These are phyloP conservation scores for Abelmoschus esculentus DNA, from an alignment of 345 rosid genomes.

Conservation along the genomic window DNA sequence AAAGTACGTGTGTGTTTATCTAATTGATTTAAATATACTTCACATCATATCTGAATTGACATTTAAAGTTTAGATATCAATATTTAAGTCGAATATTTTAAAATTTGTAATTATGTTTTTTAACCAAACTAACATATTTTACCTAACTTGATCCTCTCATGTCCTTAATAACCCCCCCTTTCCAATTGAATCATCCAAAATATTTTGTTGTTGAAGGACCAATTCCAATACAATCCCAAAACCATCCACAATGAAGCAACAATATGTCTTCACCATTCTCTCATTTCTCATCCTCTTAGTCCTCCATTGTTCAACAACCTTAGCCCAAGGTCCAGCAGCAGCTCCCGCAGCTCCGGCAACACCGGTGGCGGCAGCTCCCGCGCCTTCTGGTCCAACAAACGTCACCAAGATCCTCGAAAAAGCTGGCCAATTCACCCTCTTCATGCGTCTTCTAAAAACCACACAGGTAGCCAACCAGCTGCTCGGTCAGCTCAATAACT, in stretches of 20 bases:
- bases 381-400: slow-evolving; percentile 37
- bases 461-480: slow-evolving; percentile 41
- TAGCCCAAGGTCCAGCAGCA: slow-evolving; percentile 19
- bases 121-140: no score
- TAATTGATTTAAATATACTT: no score
- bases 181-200: no score
- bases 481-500: slow-evolving; percentile 33
- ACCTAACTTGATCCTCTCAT: no score
- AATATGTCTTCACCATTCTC: slow-evolving; percentile 2
- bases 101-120: no score
- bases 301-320: slow-evolving; percentile 18
- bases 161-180: no score
- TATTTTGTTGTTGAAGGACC: no score
- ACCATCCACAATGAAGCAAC: slow-evolving; percentile 9
- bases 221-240: no score
- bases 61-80: no score
- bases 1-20: no score
- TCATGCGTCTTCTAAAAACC: slow-evolving; percentile 43
- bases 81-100: no score
- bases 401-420: slow-evolving; percentile 55
- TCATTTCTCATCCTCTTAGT: slow-evolving; percentile 14
- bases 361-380: slow-evolving; percentile 23
- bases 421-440: slow-evolving; percentile 40
- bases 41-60: no score
- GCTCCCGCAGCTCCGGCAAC: slow-evolving; percentile 27